A percentile compares a stretch with the other conserved stretches of the same genome.
Evolutionary conservation across 179 eudicot genomes (phyloP).

Genomic region (Actinidia arguta): DNA sequence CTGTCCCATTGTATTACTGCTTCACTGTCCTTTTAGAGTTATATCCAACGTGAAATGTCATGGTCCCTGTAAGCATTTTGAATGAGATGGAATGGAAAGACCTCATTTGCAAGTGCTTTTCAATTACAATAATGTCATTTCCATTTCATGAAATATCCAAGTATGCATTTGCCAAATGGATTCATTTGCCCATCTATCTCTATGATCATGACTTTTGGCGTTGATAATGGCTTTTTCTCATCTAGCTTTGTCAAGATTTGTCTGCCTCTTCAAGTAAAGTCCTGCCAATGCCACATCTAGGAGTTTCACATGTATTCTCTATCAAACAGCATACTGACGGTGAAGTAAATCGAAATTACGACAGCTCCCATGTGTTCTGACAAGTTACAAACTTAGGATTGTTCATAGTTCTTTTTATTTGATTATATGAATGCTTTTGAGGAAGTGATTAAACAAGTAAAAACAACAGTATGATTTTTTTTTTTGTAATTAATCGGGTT

Average conservation of each 20-base stretch:
- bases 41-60: background rate
- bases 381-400: background rate
- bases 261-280: background rate
- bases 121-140: background rate
- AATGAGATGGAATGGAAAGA: background rate
- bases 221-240: background rate
- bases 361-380: background rate
- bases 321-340: no score
- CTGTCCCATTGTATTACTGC: no score
- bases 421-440: background rate
- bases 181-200: background rate
- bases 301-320: background rate
- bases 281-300: background rate
- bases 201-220: background rate
- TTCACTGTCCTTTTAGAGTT: background rate
- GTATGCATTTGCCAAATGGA: background rate
- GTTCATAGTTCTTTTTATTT: background rate
- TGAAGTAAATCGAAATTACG: slow-evolving; percentile 2
- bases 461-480: no score
- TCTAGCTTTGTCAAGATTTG: slow-evolving; percentile 1
- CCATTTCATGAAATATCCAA: background rate
- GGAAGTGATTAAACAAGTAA: slow-evolving; percentile 5
- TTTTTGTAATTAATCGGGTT: background rate
- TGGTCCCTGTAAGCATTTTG: background rate
- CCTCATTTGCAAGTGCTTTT: background rate